These are phyloP conservation scores for Entophlyctis luteolus DNA, from an alignment of 192 early-diverging fungal species.

Conservation along the genomic window DNA sequence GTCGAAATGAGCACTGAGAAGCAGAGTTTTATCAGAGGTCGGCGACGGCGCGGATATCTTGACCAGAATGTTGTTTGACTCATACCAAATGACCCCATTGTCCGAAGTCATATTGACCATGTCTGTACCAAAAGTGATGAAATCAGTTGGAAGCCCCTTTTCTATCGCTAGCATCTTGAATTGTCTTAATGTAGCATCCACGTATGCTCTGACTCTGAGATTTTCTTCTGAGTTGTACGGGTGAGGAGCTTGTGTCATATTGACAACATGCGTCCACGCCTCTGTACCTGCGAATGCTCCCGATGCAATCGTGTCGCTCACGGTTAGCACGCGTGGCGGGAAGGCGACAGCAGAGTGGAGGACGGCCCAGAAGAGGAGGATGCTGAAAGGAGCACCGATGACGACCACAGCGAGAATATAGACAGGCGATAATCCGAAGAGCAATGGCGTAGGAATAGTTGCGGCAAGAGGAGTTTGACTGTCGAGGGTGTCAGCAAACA, in stretches of 20 bases:
- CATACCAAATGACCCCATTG: background rate
- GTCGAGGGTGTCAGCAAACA: too few relatives aligned
- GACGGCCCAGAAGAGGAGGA: background rate
- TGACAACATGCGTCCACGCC: conserved; percentile 20
- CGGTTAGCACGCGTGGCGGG: background rate
- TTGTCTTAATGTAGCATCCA: background rate
- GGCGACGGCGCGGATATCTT: background rate
- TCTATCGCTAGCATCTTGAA: conserved; percentile 5
- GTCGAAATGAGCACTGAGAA: conserved; percentile 50
- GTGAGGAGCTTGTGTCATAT: conserved; percentile 6
- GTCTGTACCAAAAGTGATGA: background rate
- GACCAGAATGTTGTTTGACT: conserved; percentile 26
- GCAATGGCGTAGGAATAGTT: too few relatives aligned
- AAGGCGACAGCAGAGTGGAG: background rate
- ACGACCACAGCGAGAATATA: too few relatives aligned
- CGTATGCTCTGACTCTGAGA: conserved; percentile 1
- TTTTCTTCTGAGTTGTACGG: conserved; percentile 21
- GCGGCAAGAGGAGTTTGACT: too few relatives aligned
- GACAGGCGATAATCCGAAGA: too few relatives aligned
- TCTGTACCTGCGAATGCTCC: conserved; percentile 8
- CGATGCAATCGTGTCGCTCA: background rate
- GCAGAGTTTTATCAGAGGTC: conserved; percentile 21
- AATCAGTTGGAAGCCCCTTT: background rate
- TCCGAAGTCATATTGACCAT: conserved; percentile 12
- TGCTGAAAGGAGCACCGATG: background rate